phyloP scores from a whole-genome alignment of 2,329 filamentous ascomycete species.

The Alternaria longipes region DNA sequence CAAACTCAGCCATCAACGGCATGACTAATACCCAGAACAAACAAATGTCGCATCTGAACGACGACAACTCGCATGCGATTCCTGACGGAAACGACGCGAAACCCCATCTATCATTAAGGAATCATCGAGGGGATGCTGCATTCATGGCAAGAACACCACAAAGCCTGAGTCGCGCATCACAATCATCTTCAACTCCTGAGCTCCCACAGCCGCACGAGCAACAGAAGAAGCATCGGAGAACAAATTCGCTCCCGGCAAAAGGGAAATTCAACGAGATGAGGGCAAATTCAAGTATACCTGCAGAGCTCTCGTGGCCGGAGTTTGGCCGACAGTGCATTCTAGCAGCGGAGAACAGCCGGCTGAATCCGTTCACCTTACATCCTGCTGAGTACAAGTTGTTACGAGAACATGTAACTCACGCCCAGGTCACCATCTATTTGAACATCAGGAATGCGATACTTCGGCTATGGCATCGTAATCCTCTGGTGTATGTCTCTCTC shows the following conservation, averaged over 20 bases:
- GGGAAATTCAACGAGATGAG: constrained; percentile 37
- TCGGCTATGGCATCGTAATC: constrained; percentile 87
- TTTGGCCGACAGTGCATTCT: constrained; percentile 93
- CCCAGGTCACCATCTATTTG: constrained; percentile 92
- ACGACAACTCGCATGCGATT: constrained; percentile 15
- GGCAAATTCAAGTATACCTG: constrained; percentile 85
- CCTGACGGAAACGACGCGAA: constrained; percentile 22
- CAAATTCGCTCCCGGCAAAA: constrained; percentile 31
- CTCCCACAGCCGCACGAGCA: constrained; percentile 35
- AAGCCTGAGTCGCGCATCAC: constrained; percentile 32
- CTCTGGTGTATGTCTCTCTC: constrained; percentile 79
- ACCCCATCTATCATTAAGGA: constrained; percentile 20
- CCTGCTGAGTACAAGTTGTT: constrained; percentile 83
- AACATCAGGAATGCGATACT: constrained; percentile 96
- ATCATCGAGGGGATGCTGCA: constrained; percentile 20
- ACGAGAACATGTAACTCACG: constrained; percentile 80
- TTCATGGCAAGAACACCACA: constrained; percentile 37
- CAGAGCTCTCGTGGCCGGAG: constrained; percentile 73
- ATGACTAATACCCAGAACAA: constrained; percentile 19
- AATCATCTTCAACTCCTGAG: constrained; percentile 47
- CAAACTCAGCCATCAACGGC: constrained; percentile 31
- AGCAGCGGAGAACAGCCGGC: constrained; percentile 85
- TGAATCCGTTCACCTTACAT: constrained; percentile 90
- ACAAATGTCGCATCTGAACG: constrained; percentile 23
- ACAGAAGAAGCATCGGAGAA: constrained; percentile 29